Conservation (phyloP, 1,139 yeast genomes). For the Candida sp. region DNA sequence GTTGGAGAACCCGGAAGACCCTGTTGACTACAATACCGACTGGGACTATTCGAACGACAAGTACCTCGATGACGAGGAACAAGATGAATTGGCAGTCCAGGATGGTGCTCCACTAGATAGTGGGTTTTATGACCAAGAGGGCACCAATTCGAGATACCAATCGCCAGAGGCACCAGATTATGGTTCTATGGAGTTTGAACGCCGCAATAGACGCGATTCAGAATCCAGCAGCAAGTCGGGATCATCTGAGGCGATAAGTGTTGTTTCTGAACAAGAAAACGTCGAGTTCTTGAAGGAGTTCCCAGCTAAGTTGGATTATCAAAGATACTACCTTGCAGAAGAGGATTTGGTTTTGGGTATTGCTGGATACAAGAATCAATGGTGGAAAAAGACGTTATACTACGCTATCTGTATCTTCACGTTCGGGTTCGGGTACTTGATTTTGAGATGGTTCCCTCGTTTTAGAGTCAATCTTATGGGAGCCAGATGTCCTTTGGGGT, state of each 20-base stretch:
- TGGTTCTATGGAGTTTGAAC: slow-evolving; percentile 40
- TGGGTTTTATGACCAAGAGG: slow-evolving; percentile 6
- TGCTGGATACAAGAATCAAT: slow-evolving; percentile 79
- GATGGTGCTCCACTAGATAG: not conserved
- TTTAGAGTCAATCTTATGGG: slow-evolving; percentile 75
- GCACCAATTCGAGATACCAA: slow-evolving; percentile 10
- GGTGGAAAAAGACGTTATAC: slow-evolving; percentile 50
- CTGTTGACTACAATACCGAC: slow-evolving; percentile 67
- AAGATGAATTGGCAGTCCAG: slow-evolving; percentile 1
- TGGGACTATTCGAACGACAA: slow-evolving; percentile 64
- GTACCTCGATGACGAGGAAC: slow-evolving; percentile 36
- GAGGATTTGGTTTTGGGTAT: slow-evolving; percentile 94
- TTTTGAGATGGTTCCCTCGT: slow-evolving; percentile 86
- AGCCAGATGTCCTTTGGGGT: slow-evolving; percentile 66
- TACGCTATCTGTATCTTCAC: slow-evolving; percentile 60
- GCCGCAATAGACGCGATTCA: slow-evolving; percentile 33
- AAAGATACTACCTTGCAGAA: slow-evolving; percentile 91
- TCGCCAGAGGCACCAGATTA: slow-evolving; percentile 29
- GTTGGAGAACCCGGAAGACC: slow-evolving; percentile 58
- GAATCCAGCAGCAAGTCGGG: slow-evolving; percentile 27
- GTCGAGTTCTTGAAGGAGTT: slow-evolving; percentile 44
- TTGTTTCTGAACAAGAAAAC: slow-evolving; percentile 25
- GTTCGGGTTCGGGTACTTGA: slow-evolving; percentile 71
- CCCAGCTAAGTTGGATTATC: slow-evolving; percentile 55
- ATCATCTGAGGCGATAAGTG: slow-evolving; percentile 17